These are phyloP conservation scores for Picea engelmannii DNA, from an alignment of 83 land plant species.

Conservation along the genomic window DNA sequence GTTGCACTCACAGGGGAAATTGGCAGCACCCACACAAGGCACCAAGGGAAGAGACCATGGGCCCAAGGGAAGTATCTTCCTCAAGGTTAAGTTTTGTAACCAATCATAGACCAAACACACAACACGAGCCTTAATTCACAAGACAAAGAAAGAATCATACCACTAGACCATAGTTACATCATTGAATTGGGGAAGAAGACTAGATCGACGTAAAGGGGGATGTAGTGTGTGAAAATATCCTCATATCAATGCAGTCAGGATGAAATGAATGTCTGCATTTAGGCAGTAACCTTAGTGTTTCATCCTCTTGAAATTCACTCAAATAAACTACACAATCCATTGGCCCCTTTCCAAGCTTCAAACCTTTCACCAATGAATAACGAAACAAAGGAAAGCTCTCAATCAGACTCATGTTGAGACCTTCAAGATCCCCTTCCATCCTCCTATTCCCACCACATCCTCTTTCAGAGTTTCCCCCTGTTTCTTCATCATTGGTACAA, in stretches of 20 bases:
- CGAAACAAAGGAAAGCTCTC: neutral
- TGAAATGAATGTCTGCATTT: conserved; percentile 68
- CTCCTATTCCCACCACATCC: neutral
- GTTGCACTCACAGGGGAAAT: no score
- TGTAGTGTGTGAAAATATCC: conserved; percentile 18
- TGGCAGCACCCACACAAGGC: no score
- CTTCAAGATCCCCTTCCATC: neutral
- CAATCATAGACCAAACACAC: no score
- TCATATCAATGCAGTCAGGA: conserved; percentile 56
- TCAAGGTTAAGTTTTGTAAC: no score
- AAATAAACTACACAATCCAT: conserved; percentile 37
- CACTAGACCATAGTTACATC: no score
- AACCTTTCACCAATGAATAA: conserved; percentile 33
- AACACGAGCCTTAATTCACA: no score
- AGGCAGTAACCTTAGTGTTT: conserved; percentile 8
- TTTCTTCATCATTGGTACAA: neutral
- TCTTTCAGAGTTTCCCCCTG: neutral
- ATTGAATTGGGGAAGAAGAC: no score
- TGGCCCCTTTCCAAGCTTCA: conserved; percentile 3
- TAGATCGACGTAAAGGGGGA: no score
- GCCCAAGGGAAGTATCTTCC: no score
- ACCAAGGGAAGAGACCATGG: no score
- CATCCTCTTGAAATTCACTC: conserved; percentile 46
- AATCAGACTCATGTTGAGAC: conserved; percentile 34
- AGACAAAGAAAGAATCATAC: no score